A percentile compares a stretch with the other conserved stretches of the same genome.
Evolutionary conservation across 2,329 filamentous ascomycete genomes (phyloP).

Genomic region (Colletotrichum sp.): DNA sequence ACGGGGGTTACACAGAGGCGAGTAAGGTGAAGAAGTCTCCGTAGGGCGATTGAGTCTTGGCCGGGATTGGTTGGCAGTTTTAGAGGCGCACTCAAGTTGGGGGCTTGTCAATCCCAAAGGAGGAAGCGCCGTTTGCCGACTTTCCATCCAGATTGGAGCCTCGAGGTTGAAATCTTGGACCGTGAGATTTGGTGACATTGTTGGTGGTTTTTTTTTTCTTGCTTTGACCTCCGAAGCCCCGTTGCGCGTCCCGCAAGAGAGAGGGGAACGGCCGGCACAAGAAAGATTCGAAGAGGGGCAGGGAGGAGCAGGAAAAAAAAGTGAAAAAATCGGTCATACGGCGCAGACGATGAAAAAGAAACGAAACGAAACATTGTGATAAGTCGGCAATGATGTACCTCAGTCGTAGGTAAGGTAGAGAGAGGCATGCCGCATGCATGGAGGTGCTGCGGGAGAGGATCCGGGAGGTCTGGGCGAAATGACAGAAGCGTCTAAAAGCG

Average conservation of each 20-base stretch:
- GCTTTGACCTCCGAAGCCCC: slow-evolving; percentile 1
- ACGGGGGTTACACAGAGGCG: not conserved
- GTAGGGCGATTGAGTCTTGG: not conserved
- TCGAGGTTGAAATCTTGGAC: not conserved
- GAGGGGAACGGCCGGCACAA: not conserved
- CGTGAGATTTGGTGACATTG: not conserved
- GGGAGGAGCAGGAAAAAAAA: not conserved
- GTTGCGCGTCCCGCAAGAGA: not conserved
- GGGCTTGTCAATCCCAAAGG: not conserved
- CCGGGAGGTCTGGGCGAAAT: slow-evolving; percentile 14
- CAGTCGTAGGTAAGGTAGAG: not conserved
- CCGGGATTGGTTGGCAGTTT: not conserved
- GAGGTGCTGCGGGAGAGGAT: slow-evolving; percentile 7
- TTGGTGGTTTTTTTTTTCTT: not conserved
- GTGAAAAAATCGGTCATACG: not conserved
- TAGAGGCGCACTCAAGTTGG: not conserved
- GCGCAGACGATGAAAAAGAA: not conserved
- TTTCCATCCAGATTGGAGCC: not conserved
- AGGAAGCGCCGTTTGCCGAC: not conserved
- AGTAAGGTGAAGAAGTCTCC: not conserved
- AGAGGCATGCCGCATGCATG: not conserved
- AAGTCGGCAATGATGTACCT: not conserved
- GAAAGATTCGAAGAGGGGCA: not conserved
- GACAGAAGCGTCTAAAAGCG: not conserved
- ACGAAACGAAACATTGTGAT: slow-evolving; percentile 13